Evolutionary conservation across 345 rosid genomes (phyloP), one percentile per base, ranked within the genome.

Genomic region (Citrus mangshanensis): DNA sequence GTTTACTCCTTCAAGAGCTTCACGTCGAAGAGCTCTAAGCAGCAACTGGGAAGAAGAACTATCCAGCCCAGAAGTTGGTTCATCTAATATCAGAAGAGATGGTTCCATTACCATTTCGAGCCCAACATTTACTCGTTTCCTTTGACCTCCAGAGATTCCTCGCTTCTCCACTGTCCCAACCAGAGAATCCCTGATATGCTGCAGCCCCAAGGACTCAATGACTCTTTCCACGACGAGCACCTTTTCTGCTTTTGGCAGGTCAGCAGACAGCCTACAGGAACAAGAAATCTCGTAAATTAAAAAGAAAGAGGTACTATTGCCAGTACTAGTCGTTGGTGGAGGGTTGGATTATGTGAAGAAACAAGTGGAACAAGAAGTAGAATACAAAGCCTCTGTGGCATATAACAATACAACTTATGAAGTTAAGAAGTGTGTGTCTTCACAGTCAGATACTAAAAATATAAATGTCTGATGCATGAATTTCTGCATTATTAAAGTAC

Each of bases 91-190:
- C 60, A 97, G 84, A 81, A 97, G 94, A 72, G 99, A 97, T 88
- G 99, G 99, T 78, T 97, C 98, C 99, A 97, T 97, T 63, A 97
- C 98, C 99, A 97, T 97, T 86, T 97, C 99, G 77, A 97, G 91
- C 79, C 99, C 99, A 5, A 97, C 99, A 76, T 97, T 97, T 70
- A 97, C 98, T 78, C 99, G 86, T 88, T 97, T 97, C 82, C 97
- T 94, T 84, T 97, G 99, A 72, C 99, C 99, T 79, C 99, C 99
- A 28, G 99, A 97, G 75, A 97, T 97, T 80, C 98, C 98, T 81
- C 94, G 87, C 81, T 87, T 91, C 81, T 92, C 94, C 72, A 95
- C 92, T 40, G 95, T 92, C 81, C 98, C 98, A 65, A 95, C 98
- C 82, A 92, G 75, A 25, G 97, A 92, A 88, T 95, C 94, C 78